Conservation (phyloP, 2,329 filamentous ascomycete species). For the Parasarocladium wereldwijsianum region DNA sequence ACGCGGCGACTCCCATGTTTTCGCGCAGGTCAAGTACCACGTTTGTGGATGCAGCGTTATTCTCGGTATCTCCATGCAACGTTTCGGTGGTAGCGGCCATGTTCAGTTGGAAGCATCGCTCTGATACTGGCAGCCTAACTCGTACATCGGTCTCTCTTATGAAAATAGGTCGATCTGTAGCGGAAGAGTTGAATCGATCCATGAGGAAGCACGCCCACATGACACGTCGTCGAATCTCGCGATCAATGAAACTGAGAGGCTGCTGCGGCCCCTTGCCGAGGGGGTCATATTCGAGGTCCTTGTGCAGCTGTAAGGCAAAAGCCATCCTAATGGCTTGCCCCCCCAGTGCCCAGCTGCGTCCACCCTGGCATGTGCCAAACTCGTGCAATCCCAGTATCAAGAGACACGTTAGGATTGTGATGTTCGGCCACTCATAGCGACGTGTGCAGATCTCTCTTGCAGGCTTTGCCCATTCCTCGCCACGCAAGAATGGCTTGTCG, state of each 20-base stretch:
- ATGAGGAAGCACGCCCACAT: constrained; percentile 99
- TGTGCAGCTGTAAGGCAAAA: constrained; percentile 85
- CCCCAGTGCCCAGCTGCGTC: constrained; percentile 87
- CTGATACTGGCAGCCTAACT: constrained; percentile 81
- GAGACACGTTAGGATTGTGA: constrained; percentile 86
- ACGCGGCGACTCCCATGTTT: constrained; percentile 91
- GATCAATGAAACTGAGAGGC: constrained; percentile 75
- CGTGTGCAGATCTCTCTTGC: constrained; percentile 79
- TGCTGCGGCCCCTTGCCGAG: constrained; percentile 44
- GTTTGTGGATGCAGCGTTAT: constrained; percentile 44
- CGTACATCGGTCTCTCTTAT: constrained; percentile 79
- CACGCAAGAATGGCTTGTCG: constrained; percentile 64
- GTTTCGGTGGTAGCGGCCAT: constrained; percentile 80
- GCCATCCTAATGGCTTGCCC: constrained; percentile 96
- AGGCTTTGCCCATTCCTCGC: constrained; percentile 78
- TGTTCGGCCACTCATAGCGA: constrained; percentile 88
- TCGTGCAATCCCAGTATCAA: constrained; percentile 83
- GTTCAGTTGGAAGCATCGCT: constrained; percentile 80
- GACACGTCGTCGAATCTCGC: constrained; percentile 79
- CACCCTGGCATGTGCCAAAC: constrained; percentile 93
- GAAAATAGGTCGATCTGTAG: constrained; percentile 82
- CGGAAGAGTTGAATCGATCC: constrained; percentile 95
- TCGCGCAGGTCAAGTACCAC: constrained; percentile 49
- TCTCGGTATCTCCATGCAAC: constrained; percentile 55
- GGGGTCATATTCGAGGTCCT: constrained; percentile 75